phyloP scores from a whole-genome alignment of 371 early-diverging fungal genomes.

The Actinomucor elegans region DNA sequence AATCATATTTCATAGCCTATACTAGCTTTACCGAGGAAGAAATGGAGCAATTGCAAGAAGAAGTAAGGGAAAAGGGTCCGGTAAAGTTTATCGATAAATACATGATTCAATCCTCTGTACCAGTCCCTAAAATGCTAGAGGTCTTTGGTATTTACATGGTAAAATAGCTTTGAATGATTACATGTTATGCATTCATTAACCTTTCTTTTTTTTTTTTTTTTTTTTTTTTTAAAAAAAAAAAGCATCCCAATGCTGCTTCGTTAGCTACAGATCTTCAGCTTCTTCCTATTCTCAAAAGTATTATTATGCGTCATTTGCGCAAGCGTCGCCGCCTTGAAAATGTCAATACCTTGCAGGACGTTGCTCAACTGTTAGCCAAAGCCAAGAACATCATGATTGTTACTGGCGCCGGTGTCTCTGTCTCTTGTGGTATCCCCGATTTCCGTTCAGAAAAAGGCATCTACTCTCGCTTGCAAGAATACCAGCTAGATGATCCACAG shows the following conservation, averaged over 20 bases:
- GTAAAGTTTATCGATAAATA: slow-evolving; percentile 61
- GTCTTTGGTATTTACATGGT: slow-evolving; percentile 52
- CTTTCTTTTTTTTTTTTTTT: neutral
- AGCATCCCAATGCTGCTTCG: slow-evolving; percentile 43
- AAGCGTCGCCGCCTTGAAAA: slow-evolving; percentile 55
- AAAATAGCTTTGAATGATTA: neutral
- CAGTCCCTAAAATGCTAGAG: slow-evolving; percentile 56
- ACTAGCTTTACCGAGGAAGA: slow-evolving; percentile 42
- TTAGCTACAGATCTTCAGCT: slow-evolving; percentile 43
- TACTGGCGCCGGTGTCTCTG: slow-evolving; percentile 93
- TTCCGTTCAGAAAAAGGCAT: slow-evolving; percentile 97
- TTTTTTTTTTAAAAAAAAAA: too few species aligned
- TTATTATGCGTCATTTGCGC: slow-evolving; percentile 55
- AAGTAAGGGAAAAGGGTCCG: slow-evolving; percentile 37
- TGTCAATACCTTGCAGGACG: slow-evolving; percentile 76
- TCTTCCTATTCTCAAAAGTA: slow-evolving; percentile 50
- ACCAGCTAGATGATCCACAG: slow-evolving; percentile 78
- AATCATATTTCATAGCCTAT: slow-evolving; percentile 25
- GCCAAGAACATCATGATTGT: slow-evolving; percentile 85
- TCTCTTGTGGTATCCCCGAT: slow-evolving; percentile 97
- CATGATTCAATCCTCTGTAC: slow-evolving; percentile 37
- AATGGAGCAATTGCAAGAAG: slow-evolving; percentile 30
- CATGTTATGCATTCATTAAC: neutral
- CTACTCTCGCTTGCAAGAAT: slow-evolving; percentile 80
- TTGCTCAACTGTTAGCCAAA: slow-evolving; percentile 60